Conservation (phyloP, 768 basidiomycete genomes). For the Russula virescens region DNA sequence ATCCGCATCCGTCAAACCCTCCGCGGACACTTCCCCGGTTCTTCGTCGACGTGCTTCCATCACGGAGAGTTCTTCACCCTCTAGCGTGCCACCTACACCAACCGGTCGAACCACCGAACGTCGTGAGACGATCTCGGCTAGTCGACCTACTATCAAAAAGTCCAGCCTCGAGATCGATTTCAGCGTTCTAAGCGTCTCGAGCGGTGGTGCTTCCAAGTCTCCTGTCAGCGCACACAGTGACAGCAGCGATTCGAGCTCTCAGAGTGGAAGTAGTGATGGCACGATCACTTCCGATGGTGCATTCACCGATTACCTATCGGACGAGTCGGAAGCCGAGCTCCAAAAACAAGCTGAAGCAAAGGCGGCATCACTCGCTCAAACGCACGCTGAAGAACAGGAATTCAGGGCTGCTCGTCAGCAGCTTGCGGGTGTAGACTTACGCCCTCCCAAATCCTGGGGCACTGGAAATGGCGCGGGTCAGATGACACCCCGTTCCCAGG, state of each 20-base stretch:
- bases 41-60: constrained; percentile 25
- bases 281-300: constrained; percentile 82
- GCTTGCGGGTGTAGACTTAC: constrained; percentile 66
- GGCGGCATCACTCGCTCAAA: constrained; percentile 74
- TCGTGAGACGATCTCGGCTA: constrained; percentile 22
- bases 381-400: constrained; percentile 71
- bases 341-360: constrained; percentile 80
- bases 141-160: constrained; percentile 20
- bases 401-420: constrained; percentile 77
- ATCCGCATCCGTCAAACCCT: constrained; percentile 26
- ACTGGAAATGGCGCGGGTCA: constrained; percentile 28
- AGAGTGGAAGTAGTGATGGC: constrained; percentile 52
- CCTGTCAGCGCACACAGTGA: constrained; percentile 46
- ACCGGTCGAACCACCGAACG: constrained; percentile 23
- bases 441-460: constrained; percentile 74
- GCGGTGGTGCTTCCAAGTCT: constrained; percentile 25
- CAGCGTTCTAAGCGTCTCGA: constrained; percentile 35
- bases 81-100: background rate
- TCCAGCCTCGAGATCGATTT: constrained; percentile 36
- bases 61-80: constrained; percentile 15
- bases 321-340: constrained; percentile 85
- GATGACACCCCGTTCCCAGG: constrained; percentile 21
- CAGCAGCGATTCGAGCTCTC: constrained; percentile 49
- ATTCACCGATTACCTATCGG: constrained; percentile 88
- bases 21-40: constrained; percentile 27